A percentile compares a stretch with the other conserved stretches of the same genome.
These are phyloP conservation scores for Rehmannia glutinosa DNA, from an alignment of 257 asterid species.

Conservation along the genomic window DNA sequence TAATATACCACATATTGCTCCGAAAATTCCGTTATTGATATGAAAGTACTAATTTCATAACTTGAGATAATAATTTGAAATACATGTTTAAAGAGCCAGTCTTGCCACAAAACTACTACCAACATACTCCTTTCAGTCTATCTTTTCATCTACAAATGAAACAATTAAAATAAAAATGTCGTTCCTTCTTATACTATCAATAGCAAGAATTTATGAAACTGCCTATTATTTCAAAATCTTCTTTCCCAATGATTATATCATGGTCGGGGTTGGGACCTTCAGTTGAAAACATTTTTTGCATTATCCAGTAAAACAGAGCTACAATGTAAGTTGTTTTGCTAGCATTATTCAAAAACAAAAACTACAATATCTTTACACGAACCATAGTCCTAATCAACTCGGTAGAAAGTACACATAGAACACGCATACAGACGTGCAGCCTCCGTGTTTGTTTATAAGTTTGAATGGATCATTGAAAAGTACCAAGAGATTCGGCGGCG, in stretches of 20 bases:
- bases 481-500: slow-evolving; percentile 66
- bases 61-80: not conserved
- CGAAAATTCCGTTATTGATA: too few relatives aligned
- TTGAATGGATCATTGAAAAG: not conserved
- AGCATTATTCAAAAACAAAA: not conserved
- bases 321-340: not conserved
- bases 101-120: not conserved
- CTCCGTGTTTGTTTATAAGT: not conserved
- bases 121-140: not conserved
- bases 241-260: too few relatives aligned
- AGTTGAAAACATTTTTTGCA: not conserved
- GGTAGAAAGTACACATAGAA: too few relatives aligned
- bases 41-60: not conserved
- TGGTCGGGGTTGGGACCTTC: too few relatives aligned
- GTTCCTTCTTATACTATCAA: not conserved
- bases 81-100: not conserved
- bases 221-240: not conserved
- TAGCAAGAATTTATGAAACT: not conserved
- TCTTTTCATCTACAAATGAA: not conserved
- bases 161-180: not conserved
- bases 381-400: too few relatives aligned
- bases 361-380: not conserved
- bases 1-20: too few relatives aligned
- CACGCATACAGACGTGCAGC: not conserved
- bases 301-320: not conserved